Evolutionary conservation across 768 basidiomycete species (phyloP).

Genomic region (Phallus indusiatus): DNA sequence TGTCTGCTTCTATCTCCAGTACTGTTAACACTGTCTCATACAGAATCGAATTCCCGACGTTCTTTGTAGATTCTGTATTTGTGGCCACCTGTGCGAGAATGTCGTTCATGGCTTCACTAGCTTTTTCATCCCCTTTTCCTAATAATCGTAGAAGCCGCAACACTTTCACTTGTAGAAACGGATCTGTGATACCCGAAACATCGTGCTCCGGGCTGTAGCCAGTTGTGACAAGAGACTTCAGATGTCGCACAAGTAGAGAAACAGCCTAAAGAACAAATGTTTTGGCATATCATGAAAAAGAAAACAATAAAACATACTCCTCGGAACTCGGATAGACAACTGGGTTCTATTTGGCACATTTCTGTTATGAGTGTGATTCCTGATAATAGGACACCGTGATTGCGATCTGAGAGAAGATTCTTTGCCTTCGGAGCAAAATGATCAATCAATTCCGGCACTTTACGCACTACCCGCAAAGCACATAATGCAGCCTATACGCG

Average conservation of each 20-base stretch:
- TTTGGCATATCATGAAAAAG: conserved; percentile 7
- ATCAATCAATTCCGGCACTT: conserved; percentile 91
- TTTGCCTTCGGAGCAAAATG: conserved; percentile 87
- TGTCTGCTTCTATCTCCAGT: conserved; percentile 95
- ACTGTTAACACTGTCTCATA: conserved; percentile 97
- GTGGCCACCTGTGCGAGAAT: conserved; percentile 99
- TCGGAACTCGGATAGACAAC: conserved; percentile 75
- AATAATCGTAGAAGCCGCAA: conserved; percentile 82
- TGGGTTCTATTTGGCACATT: conserved; percentile 76
- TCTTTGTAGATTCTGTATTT: conserved; percentile 95
- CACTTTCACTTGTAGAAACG: conserved; percentile 90
- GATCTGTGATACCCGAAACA: conserved; percentile 98
- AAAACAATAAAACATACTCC: conserved; percentile 45
- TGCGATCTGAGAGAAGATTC: conserved; percentile 86
- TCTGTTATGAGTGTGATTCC: conserved; percentile 92
- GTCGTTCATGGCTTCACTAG: conserved; percentile 97
- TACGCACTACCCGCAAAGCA: conserved; percentile 87
- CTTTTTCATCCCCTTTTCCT: conserved; percentile 73
- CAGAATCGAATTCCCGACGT: conserved; percentile 95
- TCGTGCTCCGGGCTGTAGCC: conserved; percentile 99
- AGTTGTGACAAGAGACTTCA: conserved; percentile 90
- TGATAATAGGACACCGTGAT: conserved; percentile 93
- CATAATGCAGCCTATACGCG: conserved; percentile 77
- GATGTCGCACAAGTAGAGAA: conserved; percentile 84
- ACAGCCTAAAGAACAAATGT: conserved; percentile 51